Evolutionary conservation across 1,139 yeast genomes (phyloP), one percentile per base, ranked within the genome.

Genomic region (Candida frijolesensis): DNA sequence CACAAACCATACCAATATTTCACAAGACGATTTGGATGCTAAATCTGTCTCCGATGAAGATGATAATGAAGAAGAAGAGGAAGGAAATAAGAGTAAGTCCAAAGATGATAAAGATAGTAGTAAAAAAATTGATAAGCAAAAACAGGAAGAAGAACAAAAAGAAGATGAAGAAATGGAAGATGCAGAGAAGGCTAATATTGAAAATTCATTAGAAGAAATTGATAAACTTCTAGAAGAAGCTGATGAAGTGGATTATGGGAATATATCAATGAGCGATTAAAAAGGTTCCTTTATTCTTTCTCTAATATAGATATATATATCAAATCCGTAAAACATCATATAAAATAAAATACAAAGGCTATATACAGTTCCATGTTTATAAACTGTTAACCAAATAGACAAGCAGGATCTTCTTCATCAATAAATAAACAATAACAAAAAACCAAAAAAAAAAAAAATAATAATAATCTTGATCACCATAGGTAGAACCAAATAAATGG

Each of bases 211-310:
- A 38, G 57, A 64, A 32, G 66, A 70, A 34, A 74, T 75, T 35
- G 79, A 74, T 50, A 61, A 67, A 42, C 53, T 73, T 52, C 60
- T 75, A 16, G 76, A 71, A 1, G 74, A 67, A 27, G 79, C 72
- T 51, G 78, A 71, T n/a, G 64, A 69, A n/a, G 74, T 71, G 6
- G 75, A 73, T 25, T 74, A 74, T 54, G 46, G 42, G 1, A 71
- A 72, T 42, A 61, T 72, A 14, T 60, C 65, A 8, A 60, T 64
- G 63, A 57, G 48, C 12, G 56, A 55, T n/a, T 30, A 38, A 6
- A 15, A 16, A n/a, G n/a, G n/a, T 4, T 19, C 15, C 4, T 19
- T 19, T 4, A 3, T 19, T 30, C 14, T 30, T 7, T 33, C 35
- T 33, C 35, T 33, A 33, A 33, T 2, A 37, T 18, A 37, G n/a